Percentiles rank a stretch among this genome's conserved stretches.
These are phyloP conservation scores for Xylaria sp. DNA, from an alignment of 2,329 filamentous ascomycete genomes.

Conservation along the genomic window DNA sequence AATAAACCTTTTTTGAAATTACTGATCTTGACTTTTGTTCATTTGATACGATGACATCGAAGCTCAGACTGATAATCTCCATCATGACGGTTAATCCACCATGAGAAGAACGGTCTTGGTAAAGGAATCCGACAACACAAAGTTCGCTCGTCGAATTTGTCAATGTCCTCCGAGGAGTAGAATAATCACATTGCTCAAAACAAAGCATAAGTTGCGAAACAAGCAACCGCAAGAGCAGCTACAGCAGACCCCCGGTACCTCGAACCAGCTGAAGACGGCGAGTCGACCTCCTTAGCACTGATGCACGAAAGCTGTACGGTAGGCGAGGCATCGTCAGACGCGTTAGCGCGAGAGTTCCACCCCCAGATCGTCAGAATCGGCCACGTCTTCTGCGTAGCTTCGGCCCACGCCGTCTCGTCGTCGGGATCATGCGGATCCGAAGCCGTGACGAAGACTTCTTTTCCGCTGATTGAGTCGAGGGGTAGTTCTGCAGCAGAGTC, in stretches of 20 bases:
- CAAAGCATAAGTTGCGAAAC: slow-evolving; percentile 16
- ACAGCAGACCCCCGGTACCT: slow-evolving; percentile 7
- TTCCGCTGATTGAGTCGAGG: slow-evolving; percentile 41
- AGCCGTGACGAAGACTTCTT: slow-evolving; percentile 45
- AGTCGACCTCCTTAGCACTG: slow-evolving; percentile 34
- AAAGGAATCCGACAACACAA: not conserved
- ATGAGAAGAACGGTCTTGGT: not conserved
- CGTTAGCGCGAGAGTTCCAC: slow-evolving; percentile 45
- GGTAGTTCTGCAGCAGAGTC: slow-evolving; percentile 40
- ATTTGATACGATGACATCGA: not conserved
- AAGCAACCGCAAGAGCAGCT: slow-evolving; percentile 21
- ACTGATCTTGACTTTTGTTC: not conserved
- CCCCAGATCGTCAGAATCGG: slow-evolving; percentile 47
- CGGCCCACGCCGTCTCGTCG: slow-evolving; percentile 35
- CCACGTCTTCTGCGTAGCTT: slow-evolving; percentile 39
- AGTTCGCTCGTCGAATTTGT: not conserved
- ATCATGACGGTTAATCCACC: not conserved
- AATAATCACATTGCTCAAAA: slow-evolving; percentile 1
- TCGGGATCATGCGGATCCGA: slow-evolving; percentile 41
- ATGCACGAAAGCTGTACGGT: slow-evolving; percentile 44
- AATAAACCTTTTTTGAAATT: not conserved
- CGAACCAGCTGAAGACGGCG: slow-evolving; percentile 14
- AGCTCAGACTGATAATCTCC: not conserved
- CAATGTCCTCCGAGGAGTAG: not conserved
- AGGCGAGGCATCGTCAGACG: slow-evolving; percentile 35